Base-by-base conservation (phyloP, 1,139 yeast genomes). In the Yamadazyma dushanensis region DNA sequence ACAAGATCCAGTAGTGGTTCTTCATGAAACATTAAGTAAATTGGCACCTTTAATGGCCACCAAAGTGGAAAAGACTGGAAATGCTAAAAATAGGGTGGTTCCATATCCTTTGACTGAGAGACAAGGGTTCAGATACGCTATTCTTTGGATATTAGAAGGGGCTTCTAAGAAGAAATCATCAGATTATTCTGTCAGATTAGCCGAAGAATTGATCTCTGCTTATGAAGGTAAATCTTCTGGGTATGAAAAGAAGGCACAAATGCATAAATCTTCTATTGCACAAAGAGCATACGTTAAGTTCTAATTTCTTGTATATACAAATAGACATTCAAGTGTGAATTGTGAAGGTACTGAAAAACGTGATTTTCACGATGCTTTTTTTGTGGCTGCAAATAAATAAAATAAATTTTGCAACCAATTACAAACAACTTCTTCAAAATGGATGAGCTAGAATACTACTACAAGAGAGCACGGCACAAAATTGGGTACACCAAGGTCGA, bases 141-240 rank as follows among this genome's bases (percentile, higher is more conserved):
- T 94, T 70, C 63, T 70, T 44, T 92, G 97, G 97, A 83, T 92
- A 34, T 64, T 89, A 39, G 96, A 88, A 41, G 89, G 95, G 15
- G 78, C 95, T 19, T 73, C 78, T 39, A 83, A 83, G 57, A 82
- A 95, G 59, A 83, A 80, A 36, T 80, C 92, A 15, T 78, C 80
- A 41, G 94, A 86, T 53, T 84, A 84, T 53, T 72, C 95, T 1
- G 97, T 92, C 21, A 77, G 97, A 54, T 72, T 92, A 41, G 92
- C 92, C 22, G 97, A 92, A 63, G 97, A 92, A 61, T 76, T 92
- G 42, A 60, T 88, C 29, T 70, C 84, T 37, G 94, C 94, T 20
- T 72, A 72, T 50, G 80, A 78, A 51, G 96, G 96, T 36, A 80
- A 79, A 56, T 80, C 94, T 31, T 72, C 90, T 29, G 92, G 95